Conservation (phyloP, 306 rosid species). For the Corylus heterophylla region DNA sequence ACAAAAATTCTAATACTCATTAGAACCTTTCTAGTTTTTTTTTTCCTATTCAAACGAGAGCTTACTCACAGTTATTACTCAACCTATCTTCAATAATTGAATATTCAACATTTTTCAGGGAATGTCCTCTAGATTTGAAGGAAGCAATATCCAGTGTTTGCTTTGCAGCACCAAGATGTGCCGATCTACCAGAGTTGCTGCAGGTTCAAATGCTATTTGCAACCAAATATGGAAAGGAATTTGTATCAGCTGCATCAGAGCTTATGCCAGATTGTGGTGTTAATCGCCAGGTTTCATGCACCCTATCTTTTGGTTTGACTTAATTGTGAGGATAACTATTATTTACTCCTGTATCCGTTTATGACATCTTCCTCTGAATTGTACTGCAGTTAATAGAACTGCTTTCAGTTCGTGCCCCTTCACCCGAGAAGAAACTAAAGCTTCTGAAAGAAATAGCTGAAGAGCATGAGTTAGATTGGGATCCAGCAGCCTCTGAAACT, state of each 20-base stretch:
- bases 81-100: not conserved
- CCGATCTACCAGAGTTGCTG: constrained; percentile 84
- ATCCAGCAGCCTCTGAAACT: constrained; percentile 84
- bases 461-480: constrained; percentile 92
- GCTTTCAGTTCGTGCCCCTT: constrained; percentile 87
- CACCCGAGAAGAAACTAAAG: constrained; percentile 79
- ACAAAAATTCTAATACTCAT: not conserved
- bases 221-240: constrained; percentile 86
- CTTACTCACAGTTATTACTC: not conserved
- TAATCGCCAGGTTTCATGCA: constrained; percentile 80
- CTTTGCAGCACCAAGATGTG: constrained; percentile 97
- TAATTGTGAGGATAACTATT: not conserved
- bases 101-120: constrained; percentile 49
- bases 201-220: constrained; percentile 87
- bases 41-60: too few relatives aligned
- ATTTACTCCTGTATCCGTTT: constrained; percentile 5
- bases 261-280: constrained; percentile 91
- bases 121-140: constrained; percentile 90
- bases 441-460: constrained; percentile 93
- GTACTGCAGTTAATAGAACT: constrained; percentile 75
- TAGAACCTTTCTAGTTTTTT: not conserved
- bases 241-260: constrained; percentile 83
- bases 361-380: constrained; percentile 28
- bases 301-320: constrained; percentile 16
- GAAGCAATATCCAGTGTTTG: constrained; percentile 93